Base-by-base conservation (phyloP, 768 basidiomycete genomes). In the Leucosporidium scottii region DNA sequence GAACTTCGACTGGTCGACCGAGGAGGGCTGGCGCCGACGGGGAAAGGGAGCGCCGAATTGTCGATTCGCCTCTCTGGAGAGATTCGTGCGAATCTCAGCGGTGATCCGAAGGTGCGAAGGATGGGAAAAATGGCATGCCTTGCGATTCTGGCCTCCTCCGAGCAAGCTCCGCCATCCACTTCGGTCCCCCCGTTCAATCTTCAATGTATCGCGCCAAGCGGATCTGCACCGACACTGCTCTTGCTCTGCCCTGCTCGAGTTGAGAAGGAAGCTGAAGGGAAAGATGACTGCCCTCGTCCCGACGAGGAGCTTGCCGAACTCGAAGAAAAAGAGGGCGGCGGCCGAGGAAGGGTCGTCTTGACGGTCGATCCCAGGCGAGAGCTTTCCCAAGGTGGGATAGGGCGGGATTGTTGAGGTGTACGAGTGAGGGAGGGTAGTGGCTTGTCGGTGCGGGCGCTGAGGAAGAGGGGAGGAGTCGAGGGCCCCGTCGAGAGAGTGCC, bases 351-450 rank as follows among this genome's bases (percentile, higher is more conserved):
- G 21, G 51, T 10, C 25, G 61, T 20, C 21, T 34, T 7, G 21
- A 51, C 1, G 5, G 36, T 25, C 17, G 49, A 61, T 3, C 47
- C 44, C 5, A 18, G 61, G 8, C 1, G 61, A 12, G 30, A 20
- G 50, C 49, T 31, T 12, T 56, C 55, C 55, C 55, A 56, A 3
- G 57, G 34, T 3, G 49, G 50, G 5, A 50, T 25, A 2, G 25
- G n/a, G 10, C 8, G 53, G n/a, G 39, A 2, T 6, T 3, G 6
- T 18, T 25, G 54, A 21, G 62, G 68, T 10, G 68, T 62, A 20
- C 68, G 65, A 44, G 62, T 55, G 18, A 70, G 69, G 3, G 47
- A 50, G 3, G 69, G 61, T 1, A 60, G 27, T 9, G 68, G 68
- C 53, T 59, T 65, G 18, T 65, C 64, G 23, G 15, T 30, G 15